These are phyloP conservation scores for Torulaspora globosa DNA, from an alignment of 1,139 yeast genomes.

Conservation along the genomic window DNA sequence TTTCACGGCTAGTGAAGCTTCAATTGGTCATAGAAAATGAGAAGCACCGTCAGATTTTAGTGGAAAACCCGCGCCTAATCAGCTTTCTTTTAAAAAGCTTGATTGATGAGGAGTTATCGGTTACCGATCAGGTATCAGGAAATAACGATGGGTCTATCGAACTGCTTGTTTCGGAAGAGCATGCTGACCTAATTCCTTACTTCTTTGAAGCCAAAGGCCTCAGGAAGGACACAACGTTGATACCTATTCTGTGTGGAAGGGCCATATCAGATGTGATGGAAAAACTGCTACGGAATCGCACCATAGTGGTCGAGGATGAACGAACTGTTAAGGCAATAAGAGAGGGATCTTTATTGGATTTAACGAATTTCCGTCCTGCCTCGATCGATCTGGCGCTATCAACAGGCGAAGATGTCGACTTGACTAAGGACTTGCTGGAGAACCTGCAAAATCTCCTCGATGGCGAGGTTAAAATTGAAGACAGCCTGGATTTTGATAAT, in stretches of 20 bases:
- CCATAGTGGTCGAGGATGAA: background rate
- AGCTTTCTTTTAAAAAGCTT: conserved; percentile 21
- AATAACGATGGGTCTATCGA: background rate
- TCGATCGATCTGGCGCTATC: conserved; percentile 11
- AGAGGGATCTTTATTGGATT: conserved; percentile 6
- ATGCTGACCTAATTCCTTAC: conserved; percentile 17
- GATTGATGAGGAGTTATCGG: conserved; percentile 3
- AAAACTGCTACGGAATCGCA: conserved; percentile 5
- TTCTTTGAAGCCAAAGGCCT: conserved; percentile 14
- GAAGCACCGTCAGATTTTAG: conserved; percentile 7
- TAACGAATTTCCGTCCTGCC: conserved; percentile 7
- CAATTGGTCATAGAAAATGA: conserved; percentile 19
- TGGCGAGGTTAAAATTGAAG: conserved; percentile 1
- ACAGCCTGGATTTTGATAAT: conserved; percentile 31
- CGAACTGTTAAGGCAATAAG: background rate
- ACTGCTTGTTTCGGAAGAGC: conserved; percentile 17
- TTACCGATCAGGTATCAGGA: background rate
- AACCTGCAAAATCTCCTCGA: conserved; percentile 20
- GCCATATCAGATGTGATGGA: conserved; percentile 13
- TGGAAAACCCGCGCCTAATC: conserved; percentile 20
- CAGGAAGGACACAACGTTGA: conserved; percentile 1
- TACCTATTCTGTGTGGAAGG: conserved; percentile 17
- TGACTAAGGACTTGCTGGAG: conserved; percentile 25
- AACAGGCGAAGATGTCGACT: conserved; percentile 17
- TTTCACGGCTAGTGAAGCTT: conserved; percentile 17